phyloP scores from a whole-genome alignment of 495 filamentous ascomycete genomes.

The Cercophora samala region DNA sequence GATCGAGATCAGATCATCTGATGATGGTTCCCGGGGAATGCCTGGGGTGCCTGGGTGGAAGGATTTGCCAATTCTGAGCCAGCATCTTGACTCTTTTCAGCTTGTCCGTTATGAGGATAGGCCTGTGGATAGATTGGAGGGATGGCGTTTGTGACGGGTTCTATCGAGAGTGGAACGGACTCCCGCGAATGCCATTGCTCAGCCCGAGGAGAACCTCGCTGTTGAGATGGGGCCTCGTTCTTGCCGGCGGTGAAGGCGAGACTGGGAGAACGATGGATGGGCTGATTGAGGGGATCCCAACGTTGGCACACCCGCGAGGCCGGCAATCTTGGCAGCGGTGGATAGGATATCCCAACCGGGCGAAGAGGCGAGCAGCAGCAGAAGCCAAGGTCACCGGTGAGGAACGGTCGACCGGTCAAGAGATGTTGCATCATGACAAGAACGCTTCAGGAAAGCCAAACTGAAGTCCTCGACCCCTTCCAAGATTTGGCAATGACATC shows the following conservation, averaged over 20 bases:
- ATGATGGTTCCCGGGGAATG: not conserved
- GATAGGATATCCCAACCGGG: not conserved
- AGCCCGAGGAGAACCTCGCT: not conserved
- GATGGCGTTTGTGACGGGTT: too few species aligned
- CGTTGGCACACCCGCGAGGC: not conserved
- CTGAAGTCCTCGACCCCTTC: not conserved
- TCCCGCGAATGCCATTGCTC: too few species aligned
- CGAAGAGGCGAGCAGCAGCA: not conserved
- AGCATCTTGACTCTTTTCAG: not conserved
- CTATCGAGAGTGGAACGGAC: too few species aligned
- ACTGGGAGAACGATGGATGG: not conserved
- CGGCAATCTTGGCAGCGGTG: not conserved
- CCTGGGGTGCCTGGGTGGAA: too few species aligned
- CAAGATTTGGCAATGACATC: not conserved
- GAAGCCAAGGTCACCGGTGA: not conserved
- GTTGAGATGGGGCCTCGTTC: not conserved
- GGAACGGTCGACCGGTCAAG: not conserved
- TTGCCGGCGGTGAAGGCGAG: conserved; percentile 11
- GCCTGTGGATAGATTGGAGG: not conserved
- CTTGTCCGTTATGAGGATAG: not conserved
- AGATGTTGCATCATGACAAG: not conserved
- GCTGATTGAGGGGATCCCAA: conserved; percentile 1
- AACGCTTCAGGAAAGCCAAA: not conserved
- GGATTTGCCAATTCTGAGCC: not conserved
- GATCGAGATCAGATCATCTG: not conserved